Evolutionary conservation across 805 yeast genomes (phyloP), one percentile per base, ranked within the genome.

Genomic region (Metschnikowia reukaufii): DNA sequence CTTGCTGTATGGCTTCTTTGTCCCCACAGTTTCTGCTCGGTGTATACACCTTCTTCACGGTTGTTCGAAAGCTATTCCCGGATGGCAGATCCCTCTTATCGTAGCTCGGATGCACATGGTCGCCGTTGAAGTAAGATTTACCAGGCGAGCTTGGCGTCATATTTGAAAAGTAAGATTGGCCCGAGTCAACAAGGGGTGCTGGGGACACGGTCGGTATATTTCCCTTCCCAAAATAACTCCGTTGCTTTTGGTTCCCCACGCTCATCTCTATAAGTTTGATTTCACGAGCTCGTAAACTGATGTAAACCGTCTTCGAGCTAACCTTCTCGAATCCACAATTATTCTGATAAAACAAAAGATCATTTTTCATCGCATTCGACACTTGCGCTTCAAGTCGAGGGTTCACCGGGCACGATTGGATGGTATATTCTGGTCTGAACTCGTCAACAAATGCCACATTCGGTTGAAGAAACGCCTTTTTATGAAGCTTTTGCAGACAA

Each of bases 391-490:
- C 84, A 6, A 80, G 61, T 46, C 79, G 78, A 12, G 76, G 70
- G 17, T 70, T 65, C 13, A 72, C 62, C 0, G 83, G 83, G 55
- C 82, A 77, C 8, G 83, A 79, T 59, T 81, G 86, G 21, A 79
- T 50, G 12, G 66, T 60, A 54, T 74, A 79, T 52, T 79, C 83
- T 0, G 82, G 78, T 35, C 81, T 59, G 51, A 70, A 79, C 48
- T 77, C 79, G 21, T 78, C 79, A 4, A 73, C 61, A 53, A 72
- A 79, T 4, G 75, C 76, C 8, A 70, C 70, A 44, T 55, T 63
- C 0, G 74, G 70, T 5, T 61, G 48, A 16, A 72, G 56, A 12
- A 34, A 38, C 5, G 45, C 36, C 12, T 48, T 50, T 23, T 43
- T 45, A 27, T 51, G 53, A 9, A 48, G 44, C n/a, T 41, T 38